Percentiles rank a stretch among this genome's conserved stretches.
These are phyloP conservation scores for Mercurialis annua DNA, from an alignment of 345 rosid species.

Conservation along the genomic window DNA sequence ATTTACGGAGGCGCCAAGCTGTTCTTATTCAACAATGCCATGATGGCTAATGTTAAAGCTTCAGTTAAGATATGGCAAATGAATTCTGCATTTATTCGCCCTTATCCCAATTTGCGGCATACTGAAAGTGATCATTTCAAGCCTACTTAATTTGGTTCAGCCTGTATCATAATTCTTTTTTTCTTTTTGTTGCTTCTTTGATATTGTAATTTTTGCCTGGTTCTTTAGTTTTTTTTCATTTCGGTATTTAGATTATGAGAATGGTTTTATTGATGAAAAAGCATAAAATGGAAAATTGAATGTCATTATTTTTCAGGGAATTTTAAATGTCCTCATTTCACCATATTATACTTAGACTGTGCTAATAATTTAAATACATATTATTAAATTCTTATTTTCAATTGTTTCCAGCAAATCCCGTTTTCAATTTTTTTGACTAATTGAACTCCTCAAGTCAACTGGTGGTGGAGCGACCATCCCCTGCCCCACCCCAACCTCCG, in stretches of 20 bases:
- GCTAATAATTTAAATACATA: too few species aligned
- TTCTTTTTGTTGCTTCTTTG: neutral
- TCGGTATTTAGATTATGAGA: neutral
- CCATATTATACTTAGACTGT: too few species aligned
- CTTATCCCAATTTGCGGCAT: slow-evolving; percentile 23
- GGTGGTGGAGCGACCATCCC: neutral
- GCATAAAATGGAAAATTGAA: neutral
- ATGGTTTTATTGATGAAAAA: neutral
- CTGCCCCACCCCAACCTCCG: slow-evolving; percentile 1
- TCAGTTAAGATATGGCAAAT: slow-evolving; percentile 65
- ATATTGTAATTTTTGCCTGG: neutral
- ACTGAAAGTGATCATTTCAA: neutral
- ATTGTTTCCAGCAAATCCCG: neutral
- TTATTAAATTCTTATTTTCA: neutral
- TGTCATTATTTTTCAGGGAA: too few species aligned
- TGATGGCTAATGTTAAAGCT: slow-evolving; percentile 37
- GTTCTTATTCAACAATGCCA: slow-evolving; percentile 80
- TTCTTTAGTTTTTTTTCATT: neutral
- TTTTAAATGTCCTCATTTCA: too few species aligned
- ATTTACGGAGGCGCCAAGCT: slow-evolving; percentile 61
- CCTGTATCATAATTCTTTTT: neutral
- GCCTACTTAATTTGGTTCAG: slow-evolving; percentile 1
- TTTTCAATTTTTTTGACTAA: neutral
- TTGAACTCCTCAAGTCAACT: neutral
- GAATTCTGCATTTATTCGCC: slow-evolving; percentile 64